phyloP scores from a whole-genome alignment of 2,329 filamentous ascomycete genomes.

The Apiospora malaysiana region DNA sequence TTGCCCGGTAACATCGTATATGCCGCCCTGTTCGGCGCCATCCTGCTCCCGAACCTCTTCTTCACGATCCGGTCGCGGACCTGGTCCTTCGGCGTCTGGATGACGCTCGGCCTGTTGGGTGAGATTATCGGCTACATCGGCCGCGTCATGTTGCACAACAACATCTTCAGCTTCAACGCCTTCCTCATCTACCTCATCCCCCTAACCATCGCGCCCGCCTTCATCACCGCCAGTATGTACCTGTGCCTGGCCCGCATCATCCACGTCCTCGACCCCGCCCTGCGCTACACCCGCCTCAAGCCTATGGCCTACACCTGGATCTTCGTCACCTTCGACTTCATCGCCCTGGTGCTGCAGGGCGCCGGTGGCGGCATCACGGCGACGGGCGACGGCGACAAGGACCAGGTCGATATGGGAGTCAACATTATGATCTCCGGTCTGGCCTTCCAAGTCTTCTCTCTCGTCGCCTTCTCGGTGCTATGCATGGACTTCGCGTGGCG shows the following conservation, averaged over 20 bases:
- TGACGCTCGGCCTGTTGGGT: constrained; percentile 60
- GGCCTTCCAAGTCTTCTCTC: constrained; percentile 60
- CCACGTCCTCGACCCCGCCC: constrained; percentile 39
- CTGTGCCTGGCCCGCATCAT: constrained; percentile 61
- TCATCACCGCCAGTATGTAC: constrained; percentile 69
- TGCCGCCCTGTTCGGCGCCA: constrained; percentile 50
- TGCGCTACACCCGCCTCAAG: constrained; percentile 31
- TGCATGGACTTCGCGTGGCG: constrained; percentile 47
- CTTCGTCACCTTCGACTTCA: constrained; percentile 48
- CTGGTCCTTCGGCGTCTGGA: constrained; percentile 55
- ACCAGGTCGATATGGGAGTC: constrained; percentile 45
- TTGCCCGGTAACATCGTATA: constrained; percentile 50
- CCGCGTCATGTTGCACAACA: constrained; percentile 60
- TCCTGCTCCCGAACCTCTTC: constrained; percentile 51
- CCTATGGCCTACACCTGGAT: constrained; percentile 36
- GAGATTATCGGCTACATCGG: constrained; percentile 69
- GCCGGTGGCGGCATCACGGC: constrained; percentile 50
- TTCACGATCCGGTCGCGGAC: constrained; percentile 53
- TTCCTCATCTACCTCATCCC: constrained; percentile 72
- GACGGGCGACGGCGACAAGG: constrained; percentile 49
- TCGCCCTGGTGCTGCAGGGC: constrained; percentile 51
- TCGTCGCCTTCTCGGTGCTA: constrained; percentile 56
- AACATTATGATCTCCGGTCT: constrained; percentile 60
- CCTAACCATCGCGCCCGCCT: constrained; percentile 62
- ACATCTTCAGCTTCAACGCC: constrained; percentile 63